Percentiles rank a stretch among this genome's conserved stretches.
Evolutionary conservation across 495 filamentous ascomycete species (phyloP).

Genomic region (Lineolata rhizophorae): DNA sequence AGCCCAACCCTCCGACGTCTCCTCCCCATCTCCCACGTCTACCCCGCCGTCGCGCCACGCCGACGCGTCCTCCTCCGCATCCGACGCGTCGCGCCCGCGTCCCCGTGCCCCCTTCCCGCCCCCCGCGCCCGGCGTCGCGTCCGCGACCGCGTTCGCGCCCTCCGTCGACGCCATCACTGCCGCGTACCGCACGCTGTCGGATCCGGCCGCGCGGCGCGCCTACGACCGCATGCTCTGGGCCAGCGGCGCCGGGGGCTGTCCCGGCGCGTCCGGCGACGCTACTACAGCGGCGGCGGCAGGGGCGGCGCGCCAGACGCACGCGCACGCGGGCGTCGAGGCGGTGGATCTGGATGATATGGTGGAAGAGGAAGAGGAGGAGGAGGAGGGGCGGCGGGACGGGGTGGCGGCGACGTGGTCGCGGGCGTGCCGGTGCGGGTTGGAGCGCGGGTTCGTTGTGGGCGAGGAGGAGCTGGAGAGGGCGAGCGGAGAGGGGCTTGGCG

Average conservation of each 20-base stretch:
- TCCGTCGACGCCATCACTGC: constrained; percentile 1
- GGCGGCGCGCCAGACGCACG: neutral
- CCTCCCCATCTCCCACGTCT: too few relatives aligned
- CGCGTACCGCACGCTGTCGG: constrained; percentile 1
- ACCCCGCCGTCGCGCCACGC: neutral
- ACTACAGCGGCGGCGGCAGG: too few relatives aligned
- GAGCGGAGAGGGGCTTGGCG: constrained; percentile 3
- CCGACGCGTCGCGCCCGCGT: too few relatives aligned
- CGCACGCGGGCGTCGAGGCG: neutral
- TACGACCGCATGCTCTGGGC: constrained; percentile 1
- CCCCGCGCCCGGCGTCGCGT: neutral
- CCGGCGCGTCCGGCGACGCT: neutral
- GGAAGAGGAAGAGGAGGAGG: neutral
- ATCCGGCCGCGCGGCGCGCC: neutral
- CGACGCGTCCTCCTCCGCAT: neutral
- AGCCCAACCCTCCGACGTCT: neutral
- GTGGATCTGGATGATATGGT: neutral
- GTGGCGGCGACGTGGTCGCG: constrained; percentile 1
- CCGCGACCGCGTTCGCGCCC: neutral
- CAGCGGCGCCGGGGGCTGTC: neutral
- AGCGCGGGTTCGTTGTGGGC: constrained; percentile 5
- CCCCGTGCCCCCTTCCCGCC: too few relatives aligned
- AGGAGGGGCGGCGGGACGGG: too few relatives aligned
- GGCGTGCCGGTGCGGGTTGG: constrained; percentile 6
- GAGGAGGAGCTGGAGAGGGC: constrained; percentile 7